Evolutionary conservation across 2,329 filamentous ascomycete genomes (phyloP), one percentile per base, ranked within the genome.

Genomic region (Amesomyces nigricolor): DNA sequence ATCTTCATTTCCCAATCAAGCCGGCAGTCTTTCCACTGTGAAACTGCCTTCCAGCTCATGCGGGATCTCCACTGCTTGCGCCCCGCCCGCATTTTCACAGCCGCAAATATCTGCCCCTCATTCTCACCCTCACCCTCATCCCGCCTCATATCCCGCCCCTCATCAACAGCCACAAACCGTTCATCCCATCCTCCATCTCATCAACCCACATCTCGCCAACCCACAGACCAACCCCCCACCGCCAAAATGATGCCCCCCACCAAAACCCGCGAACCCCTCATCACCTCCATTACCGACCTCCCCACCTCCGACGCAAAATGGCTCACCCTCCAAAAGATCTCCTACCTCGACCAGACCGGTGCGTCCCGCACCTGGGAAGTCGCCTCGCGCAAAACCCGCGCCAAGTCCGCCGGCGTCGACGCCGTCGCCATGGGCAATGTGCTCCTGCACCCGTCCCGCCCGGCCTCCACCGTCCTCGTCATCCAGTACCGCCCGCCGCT

Each of bases 381-480:
- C 3, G 80, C 79, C 3, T 74, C 78, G 58, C 80, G 82, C 53
- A 76, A 78, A 59, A 85, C 81, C 0, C 76, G 81, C 19, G 43
- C 61, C n/a, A 14, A 44, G 16, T 74, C 76, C 1, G 70, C 73
- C 3, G 77, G 75, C 57, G 78, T 85, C 55, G 82, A 86, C 61
- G 81, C 80, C 44, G 81, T 86, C 5, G 80, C 81, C 47, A 82
- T 86, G 59, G 77, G 82, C 52, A 83, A 82, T 51, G 75, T 86
- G 58, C 72, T 86, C 2, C 68, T 78, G 44, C 74, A 75, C 53
- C 69, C 74, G 3, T 65, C 66, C n/a, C 71, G 70, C 53, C 66
- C 69, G 40, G 71, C 74, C 0, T 70, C 76, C n/a, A 74, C 77
- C 5, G 58, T 80, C 17, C 64, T 80, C 7, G 77, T 79, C 39